These are phyloP conservation scores for Erythrobasidium hasegawianum DNA, from an alignment of 1,284 basidiomycete genomes.

Conservation along the genomic window DNA sequence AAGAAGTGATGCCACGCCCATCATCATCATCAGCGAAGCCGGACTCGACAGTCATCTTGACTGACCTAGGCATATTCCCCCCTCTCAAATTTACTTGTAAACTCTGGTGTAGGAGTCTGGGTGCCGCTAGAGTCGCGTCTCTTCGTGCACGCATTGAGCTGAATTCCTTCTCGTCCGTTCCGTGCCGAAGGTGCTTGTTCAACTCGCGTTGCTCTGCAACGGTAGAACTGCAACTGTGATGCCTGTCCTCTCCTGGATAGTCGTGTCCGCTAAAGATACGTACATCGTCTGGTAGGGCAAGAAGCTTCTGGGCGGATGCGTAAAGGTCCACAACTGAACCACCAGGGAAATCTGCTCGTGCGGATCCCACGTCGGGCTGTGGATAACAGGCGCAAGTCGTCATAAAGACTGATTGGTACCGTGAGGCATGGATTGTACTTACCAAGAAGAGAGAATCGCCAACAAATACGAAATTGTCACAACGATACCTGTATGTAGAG, in stretches of 20 bases:
- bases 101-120: not conserved
- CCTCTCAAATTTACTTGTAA: not conserved
- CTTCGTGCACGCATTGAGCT: slow-evolving; percentile 41
- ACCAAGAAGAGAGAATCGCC: slow-evolving; percentile 46
- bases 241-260: slow-evolving; percentile 37
- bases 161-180: slow-evolving; percentile 38
- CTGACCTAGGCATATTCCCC: not conserved
- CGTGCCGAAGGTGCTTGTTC: slow-evolving; percentile 44
- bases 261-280: slow-evolving; percentile 45
- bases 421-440: not conserved
- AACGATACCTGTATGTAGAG: too few species aligned
- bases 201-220: slow-evolving; percentile 41
- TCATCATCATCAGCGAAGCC: too few species aligned
- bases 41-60: too few species aligned
- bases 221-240: slow-evolving; percentile 43
- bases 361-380: slow-evolving; percentile 44
- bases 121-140: slow-evolving; percentile 30
- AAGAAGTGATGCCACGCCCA: too few species aligned
- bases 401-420: not conserved
- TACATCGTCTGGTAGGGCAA: slow-evolving; percentile 39
- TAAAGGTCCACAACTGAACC: slow-evolving; percentile 41
- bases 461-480: slow-evolving; percentile 42
- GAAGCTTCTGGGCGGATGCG: slow-evolving; percentile 40
- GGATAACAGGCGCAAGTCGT: not conserved
- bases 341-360: slow-evolving; percentile 47